These are phyloP conservation scores for Lichtheimia ramosa DNA, from an alignment of 371 early-diverging fungal genomes.

Conservation along the genomic window DNA sequence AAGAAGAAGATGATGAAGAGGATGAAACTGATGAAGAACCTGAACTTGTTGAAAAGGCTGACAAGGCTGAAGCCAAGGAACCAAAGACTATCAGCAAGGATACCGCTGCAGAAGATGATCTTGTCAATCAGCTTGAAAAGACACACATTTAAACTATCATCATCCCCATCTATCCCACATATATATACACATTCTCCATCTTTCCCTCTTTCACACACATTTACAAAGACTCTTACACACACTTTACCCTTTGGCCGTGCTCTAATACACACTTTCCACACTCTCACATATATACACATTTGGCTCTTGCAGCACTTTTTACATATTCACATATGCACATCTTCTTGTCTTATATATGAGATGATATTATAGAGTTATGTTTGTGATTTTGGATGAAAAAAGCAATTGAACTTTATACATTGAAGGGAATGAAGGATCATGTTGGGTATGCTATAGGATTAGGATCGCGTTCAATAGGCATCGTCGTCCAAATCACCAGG, in stretches of 20 bases:
- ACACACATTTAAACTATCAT: conserved; percentile 41
- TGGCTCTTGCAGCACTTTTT: too few species aligned
- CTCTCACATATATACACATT: too few species aligned
- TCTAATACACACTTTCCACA: too few species aligned
- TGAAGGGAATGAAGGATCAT: too few species aligned
- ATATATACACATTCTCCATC: neutral
- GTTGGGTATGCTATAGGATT: too few species aligned
- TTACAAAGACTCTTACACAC: too few species aligned
- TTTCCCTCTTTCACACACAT: too few species aligned
- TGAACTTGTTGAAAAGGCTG: conserved; percentile 36
- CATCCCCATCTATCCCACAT: neutral
- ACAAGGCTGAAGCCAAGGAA: conserved; percentile 28
- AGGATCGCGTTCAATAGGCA: too few species aligned
- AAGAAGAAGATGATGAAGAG: conserved; percentile 71
- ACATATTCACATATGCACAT: conserved; percentile 5
- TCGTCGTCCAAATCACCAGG: neutral
- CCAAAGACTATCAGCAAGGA: conserved; percentile 21
- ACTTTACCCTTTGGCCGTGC: too few species aligned
- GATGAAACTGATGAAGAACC: conserved; percentile 65
- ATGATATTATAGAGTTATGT: too few species aligned
- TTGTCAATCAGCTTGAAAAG: conserved; percentile 34
- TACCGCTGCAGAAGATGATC: conserved; percentile 27
- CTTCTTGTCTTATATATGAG: neutral
- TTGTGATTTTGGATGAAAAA: too few species aligned
- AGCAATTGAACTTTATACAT: too few species aligned